Evolutionary conservation across 805 yeast species (phyloP), one percentile per base, ranked within the genome.

Genomic region (Torulaspora franciscae): DNA sequence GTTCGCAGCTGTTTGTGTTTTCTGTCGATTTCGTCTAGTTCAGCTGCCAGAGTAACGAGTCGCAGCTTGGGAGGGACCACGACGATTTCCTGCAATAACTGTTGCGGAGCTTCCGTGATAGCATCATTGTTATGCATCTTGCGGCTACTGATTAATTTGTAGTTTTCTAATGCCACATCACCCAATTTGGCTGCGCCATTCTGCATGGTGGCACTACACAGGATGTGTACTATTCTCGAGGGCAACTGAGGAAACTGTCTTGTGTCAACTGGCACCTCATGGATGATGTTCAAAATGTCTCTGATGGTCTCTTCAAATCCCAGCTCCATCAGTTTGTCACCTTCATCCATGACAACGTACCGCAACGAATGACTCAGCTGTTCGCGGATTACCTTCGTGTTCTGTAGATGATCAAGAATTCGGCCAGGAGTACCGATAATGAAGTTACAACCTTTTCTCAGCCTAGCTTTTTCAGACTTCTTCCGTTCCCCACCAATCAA

Each of bases 401-500:
- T 86, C 51, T 87, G 95, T 50, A 93, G 79, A 71, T 93, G 99
- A 63, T 93, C 99, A 7, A 87, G 85, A 35, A 93, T 70, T 56
- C 99, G 77, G 49, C 99, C 99, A 2, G 99, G 99, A 0, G 99
- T 93, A 9, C 95, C 97, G 33, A 93, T 95, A n/a, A 93, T 74
- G 27, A 93, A 81, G 64, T 93, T 93, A 27, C 90, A 95, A 52
- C 99, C 99, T 64, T 91, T 91, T 61, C 99, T 77, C 27, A 93
- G 68, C 57, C 99, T 72, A 1, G 98, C 97, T 74, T 93, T 93
- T 65, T 93, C 99, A 1, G 95, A 78, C 61, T 93, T 95, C 65
- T 91, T 91, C 76, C 91, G 90, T 63, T 93, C 99, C 49, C 99
- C 99, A 60, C 99, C 99, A 67, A 89, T 89, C 22, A 93, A 95